Evolutionary conservation across 257 asterid genomes (phyloP).

Genomic region (Solanum pennellii): DNA sequence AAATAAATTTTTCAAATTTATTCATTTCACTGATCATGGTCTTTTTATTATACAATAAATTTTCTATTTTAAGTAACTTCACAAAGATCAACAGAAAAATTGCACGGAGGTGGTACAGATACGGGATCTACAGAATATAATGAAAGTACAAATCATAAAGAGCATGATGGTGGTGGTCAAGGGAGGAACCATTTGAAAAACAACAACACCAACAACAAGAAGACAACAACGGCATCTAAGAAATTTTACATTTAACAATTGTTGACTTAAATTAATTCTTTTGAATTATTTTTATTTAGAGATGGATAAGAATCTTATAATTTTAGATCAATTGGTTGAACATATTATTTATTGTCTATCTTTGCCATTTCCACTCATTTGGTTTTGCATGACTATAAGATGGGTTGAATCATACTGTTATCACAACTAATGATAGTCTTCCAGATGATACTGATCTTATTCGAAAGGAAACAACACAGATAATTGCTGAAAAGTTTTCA

Average conservation of each 20-base stretch:
- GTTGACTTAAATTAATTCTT: not conserved
- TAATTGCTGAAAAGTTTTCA: not conserved
- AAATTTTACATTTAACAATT: not conserved
- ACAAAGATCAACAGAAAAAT: not conserved
- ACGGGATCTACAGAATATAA: not conserved
- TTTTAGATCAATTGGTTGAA: not conserved
- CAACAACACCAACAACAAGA: not conserved
- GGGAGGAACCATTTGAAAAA: not conserved
- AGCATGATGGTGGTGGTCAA: not conserved
- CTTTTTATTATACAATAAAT: not conserved
- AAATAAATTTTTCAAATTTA: too few relatives aligned
- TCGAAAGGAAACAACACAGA: too few relatives aligned
- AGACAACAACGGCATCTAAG: not conserved
- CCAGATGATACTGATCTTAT: too few relatives aligned
- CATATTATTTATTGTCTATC: too few relatives aligned
- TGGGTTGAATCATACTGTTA: not conserved
- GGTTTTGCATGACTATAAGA: not conserved
- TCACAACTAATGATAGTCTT: not conserved
- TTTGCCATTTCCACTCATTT: not conserved
- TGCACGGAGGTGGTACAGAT: not conserved
- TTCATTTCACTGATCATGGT: too few relatives aligned
- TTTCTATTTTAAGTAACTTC: not conserved
- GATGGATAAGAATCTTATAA: not conserved
- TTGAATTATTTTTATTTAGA: too few relatives aligned
- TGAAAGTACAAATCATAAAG: not conserved